A percentile compares a stretch with the other conserved stretches of the same genome.
Evolutionary conservation across 108 stramenopile genomes (phyloP).

Genomic region (Chaetoceros muelleri): DNA sequence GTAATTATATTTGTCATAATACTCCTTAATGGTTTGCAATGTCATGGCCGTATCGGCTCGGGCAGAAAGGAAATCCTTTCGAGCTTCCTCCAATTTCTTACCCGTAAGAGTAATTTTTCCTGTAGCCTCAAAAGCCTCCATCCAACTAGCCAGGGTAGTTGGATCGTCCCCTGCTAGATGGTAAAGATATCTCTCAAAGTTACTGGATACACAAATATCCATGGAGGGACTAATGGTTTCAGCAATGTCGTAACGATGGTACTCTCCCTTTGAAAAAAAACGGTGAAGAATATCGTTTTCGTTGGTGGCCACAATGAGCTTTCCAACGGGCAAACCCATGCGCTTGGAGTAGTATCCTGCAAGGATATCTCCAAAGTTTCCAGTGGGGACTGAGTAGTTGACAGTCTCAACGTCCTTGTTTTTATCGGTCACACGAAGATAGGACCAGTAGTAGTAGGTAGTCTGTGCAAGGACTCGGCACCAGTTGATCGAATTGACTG

Average conservation of each 20-base stretch:
- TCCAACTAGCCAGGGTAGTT: slow-evolving; percentile 70
- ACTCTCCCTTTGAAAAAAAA: slow-evolving; percentile 92
- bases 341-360: slow-evolving; percentile 97
- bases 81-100: slow-evolving; percentile 65
- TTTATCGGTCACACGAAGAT: slow-evolving; percentile 82
- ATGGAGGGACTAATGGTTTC: slow-evolving; percentile 90
- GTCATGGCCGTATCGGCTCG: slow-evolving; percentile 76
- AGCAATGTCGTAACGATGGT: slow-evolving; percentile 77
- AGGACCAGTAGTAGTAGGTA: slow-evolving; percentile 98
- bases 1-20: slow-evolving; percentile 78
- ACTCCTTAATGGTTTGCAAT: slow-evolving; percentile 67
- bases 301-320: slow-evolving; percentile 94
- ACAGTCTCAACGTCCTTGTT: slow-evolving; percentile 38
- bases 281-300: slow-evolving; percentile 98
- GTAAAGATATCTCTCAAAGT: slow-evolving; percentile 97
- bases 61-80: slow-evolving; percentile 81
- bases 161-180: slow-evolving; percentile 87
- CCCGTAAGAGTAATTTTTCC: slow-evolving; percentile 81
- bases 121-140: slow-evolving; percentile 87
- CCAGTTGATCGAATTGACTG: slow-evolving; percentile 99
- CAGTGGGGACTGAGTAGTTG: slow-evolving; percentile 93
- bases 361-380: slow-evolving; percentile 98
- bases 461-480: slow-evolving; percentile 97
- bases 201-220: slow-evolving; percentile 98
- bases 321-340: slow-evolving; percentile 95